Base-by-base conservation (phyloP, 148 eudicot genomes). In the Persicaria tinctoria region DNA sequence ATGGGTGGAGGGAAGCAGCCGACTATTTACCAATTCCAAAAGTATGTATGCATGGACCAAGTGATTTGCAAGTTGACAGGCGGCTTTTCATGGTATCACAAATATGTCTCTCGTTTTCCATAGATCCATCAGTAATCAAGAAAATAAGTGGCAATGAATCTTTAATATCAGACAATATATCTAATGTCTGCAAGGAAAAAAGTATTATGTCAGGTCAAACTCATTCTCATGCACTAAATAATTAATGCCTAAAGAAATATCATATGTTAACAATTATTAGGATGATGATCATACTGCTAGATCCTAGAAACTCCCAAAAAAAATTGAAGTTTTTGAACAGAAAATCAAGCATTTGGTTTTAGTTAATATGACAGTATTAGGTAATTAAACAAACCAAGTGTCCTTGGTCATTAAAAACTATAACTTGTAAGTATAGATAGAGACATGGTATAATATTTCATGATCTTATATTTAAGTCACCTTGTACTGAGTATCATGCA, bases 71-170 rank as follows among this genome's bases (percentile, higher is more conserved):
- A 78, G 79, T 79, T 50, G 85, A 78, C 11, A 87, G 77, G 68
- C 76, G 87, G 78, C 70, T 84, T 80, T 82, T 87, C 83, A 85
- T 75, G 20, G 62, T 77, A 76, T 89, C 84, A 76, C 97, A 95
- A 74, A 95, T 92, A 38, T 75, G 81, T 78, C 91, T 90, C 87
- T 95, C 98, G 78, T 90, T 88, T 83, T 92, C 93, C 78, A 92
- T 96, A 75, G 97, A 74, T 51, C 98, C 98, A 77, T 95, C 98
- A 81, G 98, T 92, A 55, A 95, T 77, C 51, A 95, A 87, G 79
- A 89, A 81, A 79, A 95, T 77, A 76, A 85, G 76, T 73, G 98
- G 92, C 76, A 90, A 75, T 41, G 92, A 81, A 68, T 90, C 83
- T 50, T 50, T 76, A 41, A 78, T 72, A 78, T 85, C 79, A 75